Base-by-base conservation (phyloP, 2,329 filamentous ascomycete species). In the Penicillium aurantiogriseum region DNA sequence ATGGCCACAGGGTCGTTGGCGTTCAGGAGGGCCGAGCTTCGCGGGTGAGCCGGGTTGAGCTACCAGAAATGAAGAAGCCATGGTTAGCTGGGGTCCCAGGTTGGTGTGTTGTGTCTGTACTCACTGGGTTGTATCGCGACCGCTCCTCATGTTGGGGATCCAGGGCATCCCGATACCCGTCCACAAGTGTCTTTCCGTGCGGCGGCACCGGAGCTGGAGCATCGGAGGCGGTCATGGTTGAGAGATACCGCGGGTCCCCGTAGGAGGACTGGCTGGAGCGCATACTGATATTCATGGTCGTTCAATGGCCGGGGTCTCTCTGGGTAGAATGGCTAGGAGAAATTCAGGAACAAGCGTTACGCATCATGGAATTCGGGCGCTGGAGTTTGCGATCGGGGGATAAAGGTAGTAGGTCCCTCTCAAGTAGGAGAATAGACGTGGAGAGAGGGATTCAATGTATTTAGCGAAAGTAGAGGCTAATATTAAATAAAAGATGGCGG, bases 1-100 rank as follows among this genome's bases (percentile, higher is more conserved):
- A 96, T 87, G 67, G 92, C 89, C 44, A 99, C 82, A 0, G 82
- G 82, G 67, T 88, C 85, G 63, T 77, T 80, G 55, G 74, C 67
- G 53, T 79, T 77, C 27, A 77, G 66, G 25, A 76, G 66, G 33
- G 71, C 69, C 6, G 76, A 75, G 61, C 70, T 75, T 48, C 66
- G 71, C 15, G 69, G 70, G 35, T 73, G 69, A 13, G 63, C 57
- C 15, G 70, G 58, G 54, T 89, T 58, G 81, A 84, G 73, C 90
- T 89, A 58, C 53, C 29, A 33, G n/a, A 61, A 42, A 38, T 80
- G 73, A 84, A 85, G 38, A 60, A 27, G 50, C 63, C 51, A 70
- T 38, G 25, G 49, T 58, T 47, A 67, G 60, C 50, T 21, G 7
- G 29, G 19, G n/a, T 23, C 19, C 15, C 4, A 21, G 42, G 19